Evolutionary conservation across 1,284 basidiomycete species (phyloP), one percentile per base, ranked within the genome.

Genomic region (Xerocomus minutiporus): DNA sequence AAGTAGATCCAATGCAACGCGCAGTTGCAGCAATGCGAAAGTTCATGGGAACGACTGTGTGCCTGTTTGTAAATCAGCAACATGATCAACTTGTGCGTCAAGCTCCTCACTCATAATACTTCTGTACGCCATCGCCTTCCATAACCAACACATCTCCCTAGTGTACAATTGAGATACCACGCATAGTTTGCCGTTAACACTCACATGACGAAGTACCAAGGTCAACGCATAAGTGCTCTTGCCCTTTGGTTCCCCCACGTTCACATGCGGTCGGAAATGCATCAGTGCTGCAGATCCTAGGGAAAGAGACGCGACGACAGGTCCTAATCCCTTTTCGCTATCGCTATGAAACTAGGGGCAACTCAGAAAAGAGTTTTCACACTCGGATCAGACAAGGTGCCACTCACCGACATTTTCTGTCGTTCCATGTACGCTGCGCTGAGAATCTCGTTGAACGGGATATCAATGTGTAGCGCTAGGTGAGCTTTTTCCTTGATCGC

Each of bases 391-490:
- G 13, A 32, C 28, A 15, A 29, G n/a, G 38, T 31, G 26, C 34
- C n/a, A 72, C 83, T 63, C 63, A 88, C 88, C 50, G 85, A 79
- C 88, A 91, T 91, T 64, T 77, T 85, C 66, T 91, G 88, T 53
- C 79, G 76, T 62, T 88, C 84, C 84, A 91, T 88, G 61, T 91
- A 91, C 1, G 84, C 88, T 35, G 84, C 86, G 53, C 82, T 88
- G 31, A 91, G 74, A 32, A 91, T 76, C 64, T 91, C 88, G 59
- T 91, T 91, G 71, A 91, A 90, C 1, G 67, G 55, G 17, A 65
- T 57, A 13, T 67, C 52, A 20, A 59, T 57, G 2, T 58, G 57
- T 23, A 83, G 57, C 12, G 77, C 75, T 48, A 75, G 64, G 2
- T 57, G 56, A 15, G 80, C 72, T 42, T 84, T 79, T 17, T 68